Conservation (phyloP, 2,329 filamentous ascomycete species). For the Hortaea sp. region DNA sequence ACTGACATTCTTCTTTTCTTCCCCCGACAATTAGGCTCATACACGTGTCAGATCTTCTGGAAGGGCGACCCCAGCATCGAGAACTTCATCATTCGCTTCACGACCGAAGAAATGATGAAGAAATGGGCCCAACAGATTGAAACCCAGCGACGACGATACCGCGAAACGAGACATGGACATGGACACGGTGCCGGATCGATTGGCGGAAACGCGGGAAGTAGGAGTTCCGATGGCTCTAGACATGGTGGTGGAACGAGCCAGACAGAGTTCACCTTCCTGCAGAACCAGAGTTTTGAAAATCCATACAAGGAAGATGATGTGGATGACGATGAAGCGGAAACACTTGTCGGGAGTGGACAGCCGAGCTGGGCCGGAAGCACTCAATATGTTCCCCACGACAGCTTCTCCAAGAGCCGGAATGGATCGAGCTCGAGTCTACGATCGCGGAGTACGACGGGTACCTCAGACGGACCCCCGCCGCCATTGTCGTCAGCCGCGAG, state of each 20-base stretch:
- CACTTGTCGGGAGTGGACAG: conserved; percentile 18
- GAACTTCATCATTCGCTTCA: conserved; percentile 90
- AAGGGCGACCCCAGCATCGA: conserved; percentile 92
- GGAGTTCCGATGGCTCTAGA: background rate
- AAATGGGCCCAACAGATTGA: conserved; percentile 82
- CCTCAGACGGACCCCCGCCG: conserved; percentile 38
- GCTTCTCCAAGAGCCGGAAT: conserved; percentile 52
- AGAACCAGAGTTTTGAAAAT: conserved; percentile 63
- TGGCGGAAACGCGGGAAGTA: conserved; percentile 11
- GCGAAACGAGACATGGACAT: conserved; percentile 34
- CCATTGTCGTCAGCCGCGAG: background rate
- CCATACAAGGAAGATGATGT: conserved; percentile 59
- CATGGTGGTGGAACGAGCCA: conserved; percentile 38
- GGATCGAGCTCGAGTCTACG: conserved; percentile 66
- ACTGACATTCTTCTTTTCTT: conserved; percentile 2
- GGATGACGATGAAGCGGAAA: conserved; percentile 41
- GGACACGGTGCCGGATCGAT: conserved; percentile 20
- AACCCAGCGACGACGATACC: conserved; percentile 51
- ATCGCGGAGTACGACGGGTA: conserved; percentile 64
- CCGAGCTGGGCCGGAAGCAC: conserved; percentile 10
- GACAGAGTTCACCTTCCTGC: conserved; percentile 74
- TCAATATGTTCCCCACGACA: conserved; percentile 30
- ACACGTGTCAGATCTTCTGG: conserved; percentile 97
- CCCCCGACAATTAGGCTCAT: conserved; percentile 53
- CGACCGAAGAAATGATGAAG: conserved; percentile 83